phyloP scores from a whole-genome alignment of 345 rosid species.

The Arabis alpina region DNA sequence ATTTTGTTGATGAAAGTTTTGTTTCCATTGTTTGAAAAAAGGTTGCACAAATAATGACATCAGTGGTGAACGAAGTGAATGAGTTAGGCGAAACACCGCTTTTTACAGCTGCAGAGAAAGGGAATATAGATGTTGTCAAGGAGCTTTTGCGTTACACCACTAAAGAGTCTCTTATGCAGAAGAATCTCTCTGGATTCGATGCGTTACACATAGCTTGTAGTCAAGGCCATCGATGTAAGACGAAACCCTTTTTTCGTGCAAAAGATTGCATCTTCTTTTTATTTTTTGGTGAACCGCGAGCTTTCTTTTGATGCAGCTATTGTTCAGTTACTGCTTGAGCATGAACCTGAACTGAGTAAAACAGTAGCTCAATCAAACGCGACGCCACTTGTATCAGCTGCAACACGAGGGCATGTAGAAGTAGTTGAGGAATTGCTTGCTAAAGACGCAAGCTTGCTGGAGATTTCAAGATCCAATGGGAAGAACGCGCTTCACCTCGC shows the following conservation, averaged over 20 bases:
- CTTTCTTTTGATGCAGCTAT: constrained; percentile 59
- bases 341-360: constrained; percentile 65
- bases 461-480: constrained; percentile 70
- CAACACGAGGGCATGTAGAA: constrained; percentile 68
- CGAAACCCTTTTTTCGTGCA: not conserved
- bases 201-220: constrained; percentile 84
- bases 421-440: constrained; percentile 69
- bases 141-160: constrained; percentile 67
- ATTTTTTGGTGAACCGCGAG: not conserved
- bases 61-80: constrained; percentile 86
- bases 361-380: constrained; percentile 82
- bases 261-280: not conserved
- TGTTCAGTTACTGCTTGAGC: constrained; percentile 70
- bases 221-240: constrained; percentile 81
- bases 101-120: constrained; percentile 83
- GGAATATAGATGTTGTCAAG: constrained; percentile 74
- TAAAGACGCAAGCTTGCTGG: constrained; percentile 64
- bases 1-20: not conserved
- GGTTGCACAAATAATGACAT: constrained; percentile 64
- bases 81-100: constrained; percentile 94
- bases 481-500: constrained; percentile 92
- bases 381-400: constrained; percentile 86
- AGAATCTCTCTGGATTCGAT: constrained; percentile 71
- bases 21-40: not conserved
- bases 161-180: constrained; percentile 62